A percentile compares a stretch with the other conserved stretches of the same genome.
Conservation (phyloP, 2,329 filamentous ascomycete species). For the Gnomoniopsis smithogilvyi region DNA sequence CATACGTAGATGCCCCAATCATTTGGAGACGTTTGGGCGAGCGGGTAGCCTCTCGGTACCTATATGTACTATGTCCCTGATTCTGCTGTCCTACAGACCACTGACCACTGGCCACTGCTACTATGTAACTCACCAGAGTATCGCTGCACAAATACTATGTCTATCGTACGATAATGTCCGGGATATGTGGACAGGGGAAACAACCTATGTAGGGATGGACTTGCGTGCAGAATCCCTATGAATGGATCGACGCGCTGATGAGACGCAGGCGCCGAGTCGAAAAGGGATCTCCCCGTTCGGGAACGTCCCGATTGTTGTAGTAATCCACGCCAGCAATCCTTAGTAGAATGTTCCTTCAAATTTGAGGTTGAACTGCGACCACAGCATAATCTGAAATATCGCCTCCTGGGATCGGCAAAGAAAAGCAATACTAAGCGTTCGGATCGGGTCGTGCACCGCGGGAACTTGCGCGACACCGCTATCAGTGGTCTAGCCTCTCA, state of each 20-base stretch:
- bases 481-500: background rate
- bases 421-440: background rate
- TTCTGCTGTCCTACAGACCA: background rate
- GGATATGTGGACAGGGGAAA: background rate
- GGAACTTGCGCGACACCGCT: background rate
- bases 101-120: too few species aligned
- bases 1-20: background rate
- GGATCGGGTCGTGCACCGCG: background rate
- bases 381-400: background rate
- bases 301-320: background rate
- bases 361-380: background rate
- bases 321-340: too few species aligned
- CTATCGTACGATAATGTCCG: background rate
- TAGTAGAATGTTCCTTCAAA: conserved; percentile 11
- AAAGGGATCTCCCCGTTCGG: background rate
- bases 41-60: background rate
- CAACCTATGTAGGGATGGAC: too few species aligned
- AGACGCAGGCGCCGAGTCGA: background rate
- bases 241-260: background rate
- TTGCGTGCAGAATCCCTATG: background rate
- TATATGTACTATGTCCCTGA: background rate
- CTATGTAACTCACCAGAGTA: background rate
- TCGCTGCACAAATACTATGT: background rate
- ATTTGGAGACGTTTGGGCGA: too few species aligned
- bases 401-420: too few species aligned